Evolutionary conservation across 257 asterid genomes (phyloP).

Genomic region (Catharanthus roseus): DNA sequence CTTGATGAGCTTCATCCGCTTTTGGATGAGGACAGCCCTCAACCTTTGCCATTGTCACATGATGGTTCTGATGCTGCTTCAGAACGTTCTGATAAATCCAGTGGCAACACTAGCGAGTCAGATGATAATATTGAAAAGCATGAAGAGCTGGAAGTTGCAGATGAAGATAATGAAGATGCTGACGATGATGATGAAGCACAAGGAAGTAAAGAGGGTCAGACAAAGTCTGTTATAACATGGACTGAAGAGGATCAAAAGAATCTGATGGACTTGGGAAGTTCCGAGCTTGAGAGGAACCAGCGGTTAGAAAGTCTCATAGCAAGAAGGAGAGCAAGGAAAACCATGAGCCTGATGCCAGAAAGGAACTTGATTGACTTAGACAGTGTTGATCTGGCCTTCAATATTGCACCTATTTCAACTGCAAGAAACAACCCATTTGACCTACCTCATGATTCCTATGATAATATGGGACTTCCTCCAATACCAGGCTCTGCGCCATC

Average conservation of each 20-base stretch:
- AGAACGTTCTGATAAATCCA: conserved; percentile 30
- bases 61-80: conserved; percentile 49
- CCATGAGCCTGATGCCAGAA: conserved; percentile 42
- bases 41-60: conserved; percentile 29
- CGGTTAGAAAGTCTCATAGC: conserved; percentile 78
- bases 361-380: conserved; percentile 77
- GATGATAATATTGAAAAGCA: conserved; percentile 50
- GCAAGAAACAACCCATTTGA: conserved; percentile 69
- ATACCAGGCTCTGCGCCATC: conserved; percentile 97
- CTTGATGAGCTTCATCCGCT: conserved; percentile 92
- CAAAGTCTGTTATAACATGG: conserved; percentile 61
- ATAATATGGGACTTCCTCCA: conserved; percentile 53
- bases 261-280: conserved; percentile 84
- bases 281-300: conserved; percentile 81
- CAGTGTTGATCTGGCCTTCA: conserved; percentile 55
- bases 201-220: conserved; percentile 45
- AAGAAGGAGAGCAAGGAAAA: conserved; percentile 73
- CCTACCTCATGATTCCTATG: conserved; percentile 41
- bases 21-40: conserved; percentile 56
- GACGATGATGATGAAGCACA: conserved; percentile 50
- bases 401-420: conserved; percentile 59
- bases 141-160: conserved; percentile 46
- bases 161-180: conserved; percentile 56
- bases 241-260: conserved; percentile 93
- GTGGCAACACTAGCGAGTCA: conserved; percentile 38